Base-by-base conservation (phyloP, 2,329 filamentous ascomycete species). In the Ilyonectria destructans region DNA sequence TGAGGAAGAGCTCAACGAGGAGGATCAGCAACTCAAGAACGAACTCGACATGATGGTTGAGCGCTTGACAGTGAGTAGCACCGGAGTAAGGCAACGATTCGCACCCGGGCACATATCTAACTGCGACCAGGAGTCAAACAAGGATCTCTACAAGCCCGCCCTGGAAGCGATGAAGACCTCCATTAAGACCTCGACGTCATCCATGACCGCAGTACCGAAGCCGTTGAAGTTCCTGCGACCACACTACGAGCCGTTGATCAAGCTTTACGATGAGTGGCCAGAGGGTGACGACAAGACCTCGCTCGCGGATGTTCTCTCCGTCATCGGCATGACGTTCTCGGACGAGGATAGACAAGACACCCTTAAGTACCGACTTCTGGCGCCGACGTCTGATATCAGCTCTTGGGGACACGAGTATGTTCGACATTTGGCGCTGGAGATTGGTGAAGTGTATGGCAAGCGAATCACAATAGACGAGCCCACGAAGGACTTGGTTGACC, bases 351-450 rank as follows among this genome's bases (percentile, higher is more conserved):
- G 94, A 81, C 90, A 97, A 82, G 96, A 99, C 82, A 98, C 96
- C 57, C 89, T 99, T 77, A 98, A 97, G 84, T 99, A 96, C 85
- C 91, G 96, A 73, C 88, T 99, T 58, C 88, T 98, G 68, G 92
- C 96, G 40, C 95, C 95, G 33, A 93, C 95, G 45, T 91, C 95
- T 80, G 96, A 99, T 82, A 94, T 99, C 78, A 93, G 92, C 65
- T 97, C 96, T 6, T 99, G 96, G 96, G 96, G 96, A 67, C 97
- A 99, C 81, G 96, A 99, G 87, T 99, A 99, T 82, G 95, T 97
- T 79, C 90, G 97, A 70, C 97, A 99, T 84, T 87, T 99, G 72
- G 96, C 96, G 29, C 86, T 99, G 68, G 96, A 99, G 84, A 96
- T 99, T 73, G 96, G 96, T 63, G 92, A 97, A 82, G 96, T 98